phyloP scores from a whole-genome alignment of 2,329 filamentous ascomycete genomes.

The Tolypocladium nubicola region DNA sequence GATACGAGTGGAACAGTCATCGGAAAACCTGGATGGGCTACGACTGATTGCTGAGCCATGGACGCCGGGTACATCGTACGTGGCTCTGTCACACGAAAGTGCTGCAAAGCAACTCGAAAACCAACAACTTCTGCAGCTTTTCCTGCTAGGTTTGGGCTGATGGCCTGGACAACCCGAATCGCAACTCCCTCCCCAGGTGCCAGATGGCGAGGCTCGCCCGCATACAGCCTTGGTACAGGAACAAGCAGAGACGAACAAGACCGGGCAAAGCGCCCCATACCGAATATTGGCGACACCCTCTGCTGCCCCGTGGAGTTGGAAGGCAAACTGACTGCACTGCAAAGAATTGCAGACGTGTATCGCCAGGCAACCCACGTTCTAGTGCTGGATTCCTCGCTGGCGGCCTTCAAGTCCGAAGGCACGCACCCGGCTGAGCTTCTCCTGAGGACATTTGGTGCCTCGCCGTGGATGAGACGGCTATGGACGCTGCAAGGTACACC shows the following conservation, averaged over 20 bases:
- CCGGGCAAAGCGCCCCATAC: conserved; percentile 3
- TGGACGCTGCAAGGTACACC: conserved; percentile 25
- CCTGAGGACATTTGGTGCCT: conserved; percentile 17
- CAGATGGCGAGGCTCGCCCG: conserved; percentile 15
- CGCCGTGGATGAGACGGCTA: conserved; percentile 25
- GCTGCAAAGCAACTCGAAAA: too few species aligned
- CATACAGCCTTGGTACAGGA: conserved; percentile 12
- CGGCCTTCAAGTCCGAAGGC: conserved; percentile 7
- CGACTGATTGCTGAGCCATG: conserved; percentile 12
- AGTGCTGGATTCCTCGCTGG: conserved; percentile 21
- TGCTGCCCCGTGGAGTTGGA: conserved; percentile 17
- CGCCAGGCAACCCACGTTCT: conserved; percentile 18
- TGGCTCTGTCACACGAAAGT: conserved; percentile 22
- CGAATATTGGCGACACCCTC: conserved; percentile 22
- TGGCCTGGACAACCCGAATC: conserved; percentile 19
- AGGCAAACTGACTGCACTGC: conserved; percentile 16
- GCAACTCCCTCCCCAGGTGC: conserved; percentile 19
- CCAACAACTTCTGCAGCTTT: background rate
- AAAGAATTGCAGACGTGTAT: conserved; percentile 23
- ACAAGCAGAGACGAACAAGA: background rate
- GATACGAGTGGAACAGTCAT: conserved; percentile 4
- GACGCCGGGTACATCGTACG: conserved; percentile 12
- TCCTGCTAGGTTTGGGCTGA: conserved; percentile 22
- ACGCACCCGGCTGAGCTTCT: conserved; percentile 14
- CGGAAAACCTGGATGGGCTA: conserved; percentile 4